Conservation (phyloP, 2,329 filamentous ascomycete genomes). For the Penicillium psychrosexuale region DNA sequence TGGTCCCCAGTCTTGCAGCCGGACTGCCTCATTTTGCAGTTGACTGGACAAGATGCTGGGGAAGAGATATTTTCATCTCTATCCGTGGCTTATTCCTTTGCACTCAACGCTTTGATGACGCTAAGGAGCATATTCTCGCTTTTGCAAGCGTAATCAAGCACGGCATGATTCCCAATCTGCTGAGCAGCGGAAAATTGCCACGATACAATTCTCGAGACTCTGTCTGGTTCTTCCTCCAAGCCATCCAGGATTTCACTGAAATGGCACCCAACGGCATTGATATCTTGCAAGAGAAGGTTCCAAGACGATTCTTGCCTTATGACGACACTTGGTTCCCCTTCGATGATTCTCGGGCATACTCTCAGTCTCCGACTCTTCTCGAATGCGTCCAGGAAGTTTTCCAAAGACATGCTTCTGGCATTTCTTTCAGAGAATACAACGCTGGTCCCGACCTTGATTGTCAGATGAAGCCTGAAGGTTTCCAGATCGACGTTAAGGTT, state of each 20-base stretch:
- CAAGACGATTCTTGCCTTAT: constrained; percentile 85
- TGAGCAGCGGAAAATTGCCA: constrained; percentile 79
- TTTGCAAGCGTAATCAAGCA: constrained; percentile 97
- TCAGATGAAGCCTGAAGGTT: constrained; percentile 90
- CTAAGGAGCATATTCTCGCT: constrained; percentile 87
- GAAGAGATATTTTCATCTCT: constrained; percentile 94
- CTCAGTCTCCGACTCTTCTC: constrained; percentile 73
- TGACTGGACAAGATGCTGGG: constrained; percentile 96
- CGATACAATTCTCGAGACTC: constrained; percentile 96
- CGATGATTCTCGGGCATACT: constrained; percentile 82
- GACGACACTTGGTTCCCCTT: constrained; percentile 91
- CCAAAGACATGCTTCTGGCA: constrained; percentile 83
- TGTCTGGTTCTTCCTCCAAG: constrained; percentile 96
- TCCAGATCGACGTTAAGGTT: constrained; percentile 84
- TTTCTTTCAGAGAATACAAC: constrained; percentile 93
- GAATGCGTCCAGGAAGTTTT: constrained; percentile 92
- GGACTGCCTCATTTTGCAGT: constrained; percentile 91
- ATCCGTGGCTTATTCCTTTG: constrained; percentile 87
- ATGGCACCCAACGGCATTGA: constrained; percentile 73
- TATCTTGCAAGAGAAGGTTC: constrained; percentile 72
- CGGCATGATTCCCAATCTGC: constrained; percentile 93
- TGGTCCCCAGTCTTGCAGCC: constrained; percentile 82
- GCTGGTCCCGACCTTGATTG: constrained; percentile 82
- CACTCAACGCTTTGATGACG: constrained; percentile 82
- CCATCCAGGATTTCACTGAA: constrained; percentile 86